Evolutionary conservation across 163 green algal species (phyloP).

Genomic region (Trebouxia gelatinosa): DNA sequence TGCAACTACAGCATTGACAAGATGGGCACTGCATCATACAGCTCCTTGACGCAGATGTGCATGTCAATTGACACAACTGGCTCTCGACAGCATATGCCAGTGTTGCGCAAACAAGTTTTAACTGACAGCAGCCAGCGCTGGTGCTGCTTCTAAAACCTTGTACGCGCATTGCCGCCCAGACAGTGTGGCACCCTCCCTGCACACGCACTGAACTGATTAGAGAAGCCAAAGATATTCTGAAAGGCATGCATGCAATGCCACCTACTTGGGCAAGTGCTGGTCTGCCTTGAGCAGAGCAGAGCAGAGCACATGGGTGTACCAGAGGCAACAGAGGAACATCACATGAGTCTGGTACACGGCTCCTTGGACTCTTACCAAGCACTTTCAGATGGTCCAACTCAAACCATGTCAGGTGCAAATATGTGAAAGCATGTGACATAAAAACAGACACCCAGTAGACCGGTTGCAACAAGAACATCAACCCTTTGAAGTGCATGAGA

Average conservation of each 20-base stretch:
- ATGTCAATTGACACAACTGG: too few species aligned
- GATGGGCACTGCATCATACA: too few species aligned
- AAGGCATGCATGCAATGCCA: neutral
- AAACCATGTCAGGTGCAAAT: neutral
- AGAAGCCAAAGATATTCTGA: neutral
- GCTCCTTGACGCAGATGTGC: too few species aligned
- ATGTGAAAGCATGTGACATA: neutral
- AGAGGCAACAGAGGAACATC: neutral
- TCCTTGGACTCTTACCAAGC: neutral
- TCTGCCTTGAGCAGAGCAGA: neutral
- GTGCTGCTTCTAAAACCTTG: conserved; percentile 56
- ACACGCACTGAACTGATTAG: neutral
- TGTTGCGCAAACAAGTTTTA: too few species aligned
- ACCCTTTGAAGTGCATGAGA: neutral
- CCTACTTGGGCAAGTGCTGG: neutral
- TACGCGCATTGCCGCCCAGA: conserved; percentile 73
- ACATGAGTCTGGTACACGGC: neutral
- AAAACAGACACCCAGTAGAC: neutral
- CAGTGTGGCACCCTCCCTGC: conserved; percentile 87
- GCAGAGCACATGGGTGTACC: neutral
- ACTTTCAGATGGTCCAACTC: neutral
- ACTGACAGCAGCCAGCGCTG: conserved; percentile 44
- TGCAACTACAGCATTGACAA: too few species aligned
- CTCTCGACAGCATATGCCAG: too few species aligned
- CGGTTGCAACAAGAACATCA: neutral